A percentile compares a stretch with the other conserved stretches of the same genome.
phyloP scores from a whole-genome alignment of 2,329 filamentous ascomycete genomes.

The Rutstroemia sp. region DNA sequence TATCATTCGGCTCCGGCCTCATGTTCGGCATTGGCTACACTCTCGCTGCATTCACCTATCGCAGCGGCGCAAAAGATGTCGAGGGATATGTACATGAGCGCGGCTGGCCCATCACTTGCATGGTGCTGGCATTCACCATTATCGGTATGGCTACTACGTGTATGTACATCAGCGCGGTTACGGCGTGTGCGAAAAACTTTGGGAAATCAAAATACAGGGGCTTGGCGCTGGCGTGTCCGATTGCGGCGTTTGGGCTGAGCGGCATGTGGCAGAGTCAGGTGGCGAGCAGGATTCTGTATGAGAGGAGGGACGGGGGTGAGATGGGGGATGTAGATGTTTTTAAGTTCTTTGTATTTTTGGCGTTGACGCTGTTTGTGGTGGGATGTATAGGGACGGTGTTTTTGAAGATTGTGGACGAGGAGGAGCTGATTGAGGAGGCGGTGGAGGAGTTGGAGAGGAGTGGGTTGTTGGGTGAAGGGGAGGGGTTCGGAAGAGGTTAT shows the following conservation, averaged over 20 bases:
- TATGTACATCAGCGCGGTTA: constrained; percentile 88
- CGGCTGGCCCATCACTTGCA: constrained; percentile 66
- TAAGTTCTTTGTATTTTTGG: constrained; percentile 81
- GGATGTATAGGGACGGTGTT: constrained; percentile 69
- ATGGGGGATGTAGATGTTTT: constrained; percentile 66
- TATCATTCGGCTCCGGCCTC: constrained; percentile 63
- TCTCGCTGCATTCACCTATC: constrained; percentile 73
- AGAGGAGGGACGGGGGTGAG: constrained; percentile 55
- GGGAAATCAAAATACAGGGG: constrained; percentile 82
- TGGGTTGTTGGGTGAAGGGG: constrained; percentile 69
- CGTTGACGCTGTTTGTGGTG: constrained; percentile 58
- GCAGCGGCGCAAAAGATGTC: constrained; percentile 41
- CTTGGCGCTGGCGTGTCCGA: constrained; percentile 80
- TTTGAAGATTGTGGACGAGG: constrained; percentile 73
- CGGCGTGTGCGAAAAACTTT: constrained; percentile 97
- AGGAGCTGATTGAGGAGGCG: constrained; percentile 81
- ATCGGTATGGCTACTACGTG: constrained; percentile 78
- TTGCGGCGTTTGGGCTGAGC: constrained; percentile 86
- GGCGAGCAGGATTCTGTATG: constrained; percentile 69
- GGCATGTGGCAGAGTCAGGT: constrained; percentile 95
- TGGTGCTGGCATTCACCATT: constrained; percentile 77
- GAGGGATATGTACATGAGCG: constrained; percentile 38
- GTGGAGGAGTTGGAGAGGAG: constrained; percentile 88
- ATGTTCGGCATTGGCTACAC: constrained; percentile 79
- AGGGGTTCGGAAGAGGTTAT: constrained; percentile 61